Conservation (phyloP, 2,329 filamentous ascomycete species). For the Calonectria montana region DNA sequence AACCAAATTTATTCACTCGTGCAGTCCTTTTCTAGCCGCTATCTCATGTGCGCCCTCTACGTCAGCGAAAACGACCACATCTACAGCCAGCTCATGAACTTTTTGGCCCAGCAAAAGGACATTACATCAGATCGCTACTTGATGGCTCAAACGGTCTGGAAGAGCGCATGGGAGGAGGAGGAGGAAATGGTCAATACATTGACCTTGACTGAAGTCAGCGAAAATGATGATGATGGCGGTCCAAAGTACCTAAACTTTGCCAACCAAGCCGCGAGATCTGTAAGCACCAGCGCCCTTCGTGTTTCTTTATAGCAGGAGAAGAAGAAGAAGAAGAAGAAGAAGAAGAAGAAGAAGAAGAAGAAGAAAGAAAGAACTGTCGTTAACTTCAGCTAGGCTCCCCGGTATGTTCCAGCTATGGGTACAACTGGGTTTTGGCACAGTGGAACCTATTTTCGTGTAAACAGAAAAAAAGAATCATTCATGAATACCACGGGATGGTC, state of each 20-base stretch:
- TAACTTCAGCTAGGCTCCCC: slow-evolving; percentile 52
- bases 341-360: neutral
- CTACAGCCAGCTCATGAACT: slow-evolving; percentile 68
- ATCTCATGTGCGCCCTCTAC: slow-evolving; percentile 64
- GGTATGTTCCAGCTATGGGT: slow-evolving; percentile 66
- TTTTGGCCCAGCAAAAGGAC: slow-evolving; percentile 64
- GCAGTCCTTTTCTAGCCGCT: slow-evolving; percentile 51
- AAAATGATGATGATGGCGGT: slow-evolving; percentile 49
- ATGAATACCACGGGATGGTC: slow-evolving; percentile 47
- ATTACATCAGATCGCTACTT: slow-evolving; percentile 64
- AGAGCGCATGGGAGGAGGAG: slow-evolving; percentile 67
- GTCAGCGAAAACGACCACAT: slow-evolving; percentile 68
- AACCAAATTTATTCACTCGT: slow-evolving; percentile 50
- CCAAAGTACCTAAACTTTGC: slow-evolving; percentile 68
- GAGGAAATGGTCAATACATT: slow-evolving; percentile 56
- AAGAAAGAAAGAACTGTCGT: neutral
- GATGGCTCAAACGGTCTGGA: slow-evolving; percentile 66
- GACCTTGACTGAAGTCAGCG: slow-evolving; percentile 40
- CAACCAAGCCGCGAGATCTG: slow-evolving; percentile 64
- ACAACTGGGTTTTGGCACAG: slow-evolving; percentile 66
- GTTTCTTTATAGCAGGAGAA: too few species aligned
- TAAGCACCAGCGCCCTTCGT: slow-evolving; percentile 39
- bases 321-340: neutral
- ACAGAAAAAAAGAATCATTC: slow-evolving; percentile 58
- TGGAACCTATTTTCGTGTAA: slow-evolving; percentile 61